These are phyloP conservation scores for Halophytophthora polymorphica DNA, from an alignment of 352 stramenopile genomes.

Conservation along the genomic window DNA sequence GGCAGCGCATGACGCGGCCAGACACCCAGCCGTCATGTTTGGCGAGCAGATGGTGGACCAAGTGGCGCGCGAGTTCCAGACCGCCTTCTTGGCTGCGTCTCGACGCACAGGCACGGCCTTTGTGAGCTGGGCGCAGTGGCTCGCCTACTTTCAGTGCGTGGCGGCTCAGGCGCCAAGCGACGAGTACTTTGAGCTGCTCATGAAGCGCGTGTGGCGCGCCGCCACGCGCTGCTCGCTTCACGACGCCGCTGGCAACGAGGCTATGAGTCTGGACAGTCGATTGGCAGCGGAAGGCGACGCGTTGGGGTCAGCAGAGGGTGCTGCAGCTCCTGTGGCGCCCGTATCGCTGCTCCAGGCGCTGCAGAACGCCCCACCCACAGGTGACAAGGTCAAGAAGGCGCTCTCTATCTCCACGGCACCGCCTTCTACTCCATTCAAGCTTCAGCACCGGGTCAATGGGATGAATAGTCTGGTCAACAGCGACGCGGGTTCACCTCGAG, in stretches of 20 bases:
- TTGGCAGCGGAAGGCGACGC: not conserved
- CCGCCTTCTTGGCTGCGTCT: slow-evolving; percentile 38
- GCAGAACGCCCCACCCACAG: slow-evolving; percentile 33
- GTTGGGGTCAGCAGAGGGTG: not conserved
- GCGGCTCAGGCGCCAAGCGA: slow-evolving; percentile 63
- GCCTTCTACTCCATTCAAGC: slow-evolving; percentile 15
- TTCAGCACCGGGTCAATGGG: slow-evolving; percentile 14
- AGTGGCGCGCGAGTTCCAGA: slow-evolving; percentile 55
- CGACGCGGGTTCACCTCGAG: slow-evolving; percentile 32
- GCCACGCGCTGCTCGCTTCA: slow-evolving; percentile 38
- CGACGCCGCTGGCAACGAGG: slow-evolving; percentile 13
- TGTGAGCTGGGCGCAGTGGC: slow-evolving; percentile 71
- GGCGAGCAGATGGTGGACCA: slow-evolving; percentile 51
- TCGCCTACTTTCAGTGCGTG: slow-evolving; percentile 74
- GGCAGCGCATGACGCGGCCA: slow-evolving; percentile 41
- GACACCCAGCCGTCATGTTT: slow-evolving; percentile 74
- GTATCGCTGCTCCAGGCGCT: slow-evolving; percentile 57
- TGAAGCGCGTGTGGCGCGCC: slow-evolving; percentile 70
- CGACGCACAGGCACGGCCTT: slow-evolving; percentile 34
- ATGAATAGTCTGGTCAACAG: slow-evolving; percentile 10
- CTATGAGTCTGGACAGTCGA: slow-evolving; percentile 3
- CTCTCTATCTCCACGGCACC: slow-evolving; percentile 30
- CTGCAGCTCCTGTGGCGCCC: slow-evolving; percentile 12
- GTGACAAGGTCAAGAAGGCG: slow-evolving; percentile 18
- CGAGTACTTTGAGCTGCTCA: slow-evolving; percentile 74